These are phyloP conservation scores for Pluteus cervinus DNA, from an alignment of 768 basidiomycete species.

Conservation along the genomic window DNA sequence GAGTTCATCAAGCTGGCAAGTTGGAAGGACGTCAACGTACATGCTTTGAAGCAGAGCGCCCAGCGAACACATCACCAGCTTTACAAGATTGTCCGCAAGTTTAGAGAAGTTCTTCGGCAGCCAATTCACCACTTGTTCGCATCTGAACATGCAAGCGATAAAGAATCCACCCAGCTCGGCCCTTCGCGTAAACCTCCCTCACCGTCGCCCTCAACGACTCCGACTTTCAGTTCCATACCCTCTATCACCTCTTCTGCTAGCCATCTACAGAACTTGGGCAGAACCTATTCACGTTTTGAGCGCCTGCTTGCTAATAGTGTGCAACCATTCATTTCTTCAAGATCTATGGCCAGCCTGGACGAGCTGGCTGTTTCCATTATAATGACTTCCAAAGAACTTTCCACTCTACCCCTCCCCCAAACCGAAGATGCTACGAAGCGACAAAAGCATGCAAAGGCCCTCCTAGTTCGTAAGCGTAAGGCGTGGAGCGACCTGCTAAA, in stretches of 20 bases:
- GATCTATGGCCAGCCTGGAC: slow-evolving; percentile 40
- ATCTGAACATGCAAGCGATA: slow-evolving; percentile 26
- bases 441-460: slow-evolving; percentile 61
- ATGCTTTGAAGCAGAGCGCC: slow-evolving; percentile 88
- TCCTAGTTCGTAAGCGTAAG: slow-evolving; percentile 79
- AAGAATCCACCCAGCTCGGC: slow-evolving; percentile 23
- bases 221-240: slow-evolving; percentile 5
- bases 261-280: slow-evolving; percentile 42
- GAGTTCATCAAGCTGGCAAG: slow-evolving; percentile 92
- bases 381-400: slow-evolving; percentile 50
- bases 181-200: not conserved
- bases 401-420: slow-evolving; percentile 34
- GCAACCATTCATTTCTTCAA: slow-evolving; percentile 31
- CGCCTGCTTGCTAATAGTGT: slow-evolving; percentile 37
- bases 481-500: slow-evolving; percentile 90
- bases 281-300: slow-evolving; percentile 47
- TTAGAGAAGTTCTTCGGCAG: slow-evolving; percentile 82
- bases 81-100: slow-evolving; percentile 87
- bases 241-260: slow-evolving; percentile 1
- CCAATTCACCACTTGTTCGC: slow-evolving; percentile 44
- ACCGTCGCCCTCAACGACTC: slow-evolving; percentile 1
- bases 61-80: slow-evolving; percentile 86
- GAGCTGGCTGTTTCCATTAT: slow-evolving; percentile 60
- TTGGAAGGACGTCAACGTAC: slow-evolving; percentile 97
- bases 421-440: slow-evolving; percentile 41